Evolutionary conservation across 345 rosid species (phyloP).

Genomic region (Acer saccharum): DNA sequence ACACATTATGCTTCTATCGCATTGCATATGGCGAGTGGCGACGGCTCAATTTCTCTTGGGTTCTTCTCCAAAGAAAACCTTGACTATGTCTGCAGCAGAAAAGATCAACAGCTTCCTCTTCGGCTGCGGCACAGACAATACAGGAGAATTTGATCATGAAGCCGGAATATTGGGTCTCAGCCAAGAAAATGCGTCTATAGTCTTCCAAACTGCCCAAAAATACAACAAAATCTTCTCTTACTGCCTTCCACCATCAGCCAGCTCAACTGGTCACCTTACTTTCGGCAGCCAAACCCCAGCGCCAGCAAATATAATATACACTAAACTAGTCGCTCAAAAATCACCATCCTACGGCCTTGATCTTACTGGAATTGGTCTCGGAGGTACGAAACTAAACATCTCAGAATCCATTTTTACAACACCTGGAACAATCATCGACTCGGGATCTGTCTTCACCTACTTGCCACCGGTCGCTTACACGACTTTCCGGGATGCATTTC

Average conservation of each 20-base stretch:
- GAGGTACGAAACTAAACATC: slow-evolving; percentile 37
- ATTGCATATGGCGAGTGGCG: slow-evolving; percentile 66
- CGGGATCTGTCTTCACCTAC: no score
- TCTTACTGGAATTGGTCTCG: slow-evolving; percentile 13
- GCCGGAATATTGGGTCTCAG: slow-evolving; percentile 79
- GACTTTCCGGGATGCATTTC: no score
- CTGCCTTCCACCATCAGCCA: slow-evolving; percentile 72
- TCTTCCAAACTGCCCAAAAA: slow-evolving; percentile 56
- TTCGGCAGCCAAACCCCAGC: slow-evolving; percentile 38
- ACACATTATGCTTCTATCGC: slow-evolving; percentile 51
- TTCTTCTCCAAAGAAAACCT: slow-evolving; percentile 59
- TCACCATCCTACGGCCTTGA: slow-evolving; percentile 64
- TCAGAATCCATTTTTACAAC: slow-evolving; percentile 47
- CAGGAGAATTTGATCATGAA: no score
- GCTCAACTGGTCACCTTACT: slow-evolving; percentile 69
- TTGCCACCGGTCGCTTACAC: no score
- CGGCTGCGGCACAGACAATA: slow-evolving; percentile 55
- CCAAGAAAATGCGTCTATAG: slow-evolving; percentile 35
- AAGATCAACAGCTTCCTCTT: slow-evolving; percentile 43
- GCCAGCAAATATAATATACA: no score
- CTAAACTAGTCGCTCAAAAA: slow-evolving; percentile 19
- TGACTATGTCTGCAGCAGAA: slow-evolving; percentile 52
- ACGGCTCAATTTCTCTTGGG: slow-evolving; percentile 41
- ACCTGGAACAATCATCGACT: no score
- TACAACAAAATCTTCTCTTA: slow-evolving; percentile 76